Conservation (phyloP, 2,329 filamentous ascomycete genomes). For the Penicillium sp. region DNA sequence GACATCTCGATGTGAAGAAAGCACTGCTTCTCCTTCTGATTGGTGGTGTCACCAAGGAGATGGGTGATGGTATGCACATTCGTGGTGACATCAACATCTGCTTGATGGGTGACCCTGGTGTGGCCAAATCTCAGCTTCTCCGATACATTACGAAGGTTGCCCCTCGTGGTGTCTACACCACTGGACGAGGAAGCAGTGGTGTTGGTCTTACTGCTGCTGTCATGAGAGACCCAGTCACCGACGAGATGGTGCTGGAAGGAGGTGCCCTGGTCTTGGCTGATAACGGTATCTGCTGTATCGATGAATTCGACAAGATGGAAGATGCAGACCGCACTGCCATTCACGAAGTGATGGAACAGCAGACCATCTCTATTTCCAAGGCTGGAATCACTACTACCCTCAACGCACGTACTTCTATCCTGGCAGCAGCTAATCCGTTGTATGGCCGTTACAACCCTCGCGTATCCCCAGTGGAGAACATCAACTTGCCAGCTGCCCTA, state of each 20-base stretch:
- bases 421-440: constrained; percentile 93
- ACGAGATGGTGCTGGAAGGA: constrained; percentile 77
- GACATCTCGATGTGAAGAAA: constrained; percentile 97
- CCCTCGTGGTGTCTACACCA: constrained; percentile 84
- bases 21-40: constrained; percentile 93
- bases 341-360: constrained; percentile 87
- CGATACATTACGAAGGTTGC: constrained; percentile 99
- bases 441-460: constrained; percentile 98
- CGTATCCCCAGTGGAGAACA: constrained; percentile 96
- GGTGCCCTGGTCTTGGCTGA: constrained; percentile 78
- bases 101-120: constrained; percentile 98
- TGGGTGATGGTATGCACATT: constrained; percentile 98
- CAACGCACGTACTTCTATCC: constrained; percentile 92
- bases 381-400: constrained; percentile 95
- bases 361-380: constrained; percentile 82
- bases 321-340: constrained; percentile 76
- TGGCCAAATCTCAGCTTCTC: constrained; percentile 96
- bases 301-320: constrained; percentile 86
- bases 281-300: constrained; percentile 80
- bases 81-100: constrained; percentile 99
- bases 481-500: constrained; percentile 95
- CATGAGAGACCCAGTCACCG: constrained; percentile 76
- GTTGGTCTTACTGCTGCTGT: constrained; percentile 81
- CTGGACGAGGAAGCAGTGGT: constrained; percentile 77
- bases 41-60: constrained; percentile 92